Evolutionary conservation across 108 stramenopile genomes (phyloP).

Genomic region (Cafeteria roenbergensis): DNA sequence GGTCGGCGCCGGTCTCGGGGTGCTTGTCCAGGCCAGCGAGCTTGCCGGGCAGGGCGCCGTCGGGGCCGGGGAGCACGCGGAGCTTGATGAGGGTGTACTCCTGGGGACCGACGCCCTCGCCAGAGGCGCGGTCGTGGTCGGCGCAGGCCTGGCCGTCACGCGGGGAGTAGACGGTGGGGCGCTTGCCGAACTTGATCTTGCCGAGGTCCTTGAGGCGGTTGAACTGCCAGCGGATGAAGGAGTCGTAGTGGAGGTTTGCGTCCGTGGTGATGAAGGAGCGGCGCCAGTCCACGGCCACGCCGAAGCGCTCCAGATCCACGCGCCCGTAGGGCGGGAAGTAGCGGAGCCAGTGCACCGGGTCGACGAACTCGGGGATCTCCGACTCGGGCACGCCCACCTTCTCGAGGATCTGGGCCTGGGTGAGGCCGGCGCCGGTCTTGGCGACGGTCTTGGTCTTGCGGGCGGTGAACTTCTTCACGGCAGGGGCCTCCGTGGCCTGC

Average conservation of each 20-base stretch:
- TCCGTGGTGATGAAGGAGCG: slow-evolving; percentile 91
- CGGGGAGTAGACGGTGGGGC: slow-evolving; percentile 82
- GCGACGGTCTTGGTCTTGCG: slow-evolving; percentile 76
- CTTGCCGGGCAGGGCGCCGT: slow-evolving; percentile 36
- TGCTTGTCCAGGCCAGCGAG: slow-evolving; percentile 18
- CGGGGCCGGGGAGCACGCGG: slow-evolving; percentile 63
- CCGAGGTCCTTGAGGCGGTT: slow-evolving; percentile 59
- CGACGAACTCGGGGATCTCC: slow-evolving; percentile 43
- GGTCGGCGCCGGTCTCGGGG: slow-evolving; percentile 5
- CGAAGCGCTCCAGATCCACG: slow-evolving; percentile 72
- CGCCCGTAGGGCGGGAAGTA: slow-evolving; percentile 91
- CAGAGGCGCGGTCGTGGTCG: slow-evolving; percentile 88
- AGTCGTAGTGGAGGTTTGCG: slow-evolving; percentile 90
- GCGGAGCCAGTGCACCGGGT: slow-evolving; percentile 76
- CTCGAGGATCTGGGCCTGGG: slow-evolving; percentile 15
- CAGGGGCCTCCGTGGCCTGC: slow-evolving; percentile 29
- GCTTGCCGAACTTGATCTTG: slow-evolving; percentile 76
- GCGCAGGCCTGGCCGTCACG: slow-evolving; percentile 94
- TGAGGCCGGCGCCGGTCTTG: slow-evolving; percentile 61
- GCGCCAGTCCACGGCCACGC: slow-evolving; percentile 83
- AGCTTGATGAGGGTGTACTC: slow-evolving; percentile 96
- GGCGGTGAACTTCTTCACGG: slow-evolving; percentile 38
- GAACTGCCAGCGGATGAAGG: slow-evolving; percentile 89
- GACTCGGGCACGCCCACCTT: slow-evolving; percentile 29
- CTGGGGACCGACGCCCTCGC: slow-evolving; percentile 92